Percentiles rank a stretch among this genome's conserved stretches.
These are phyloP conservation scores for Rugonectria rugulosa DNA, from an alignment of 2,329 filamentous ascomycete species.

Conservation along the genomic window DNA sequence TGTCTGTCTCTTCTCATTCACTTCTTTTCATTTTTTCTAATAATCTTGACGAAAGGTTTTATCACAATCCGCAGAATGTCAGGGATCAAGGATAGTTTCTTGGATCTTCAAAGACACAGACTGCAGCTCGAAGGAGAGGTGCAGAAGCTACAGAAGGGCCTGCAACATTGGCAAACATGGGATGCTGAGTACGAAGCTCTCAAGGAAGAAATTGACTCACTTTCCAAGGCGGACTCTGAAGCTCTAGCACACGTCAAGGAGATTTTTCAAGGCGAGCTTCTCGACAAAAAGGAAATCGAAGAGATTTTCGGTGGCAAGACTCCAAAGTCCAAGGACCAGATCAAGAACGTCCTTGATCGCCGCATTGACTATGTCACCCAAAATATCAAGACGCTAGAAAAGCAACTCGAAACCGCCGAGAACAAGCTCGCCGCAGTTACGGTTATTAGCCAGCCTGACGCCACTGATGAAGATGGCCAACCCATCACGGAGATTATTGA, in stretches of 20 bases:
- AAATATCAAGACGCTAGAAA: slow-evolving; percentile 78
- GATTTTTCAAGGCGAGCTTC: slow-evolving; percentile 67
- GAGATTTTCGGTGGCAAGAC: slow-evolving; percentile 51
- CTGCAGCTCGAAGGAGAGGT: slow-evolving; percentile 79
- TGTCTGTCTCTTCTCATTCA: slow-evolving; percentile 18
- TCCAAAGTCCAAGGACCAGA: slow-evolving; percentile 46
- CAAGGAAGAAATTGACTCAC: slow-evolving; percentile 77
- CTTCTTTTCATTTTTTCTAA: slow-evolving; percentile 11
- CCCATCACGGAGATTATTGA: slow-evolving; percentile 92
- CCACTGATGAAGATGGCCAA: slow-evolving; percentile 71
- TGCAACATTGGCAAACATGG: slow-evolving; percentile 90
- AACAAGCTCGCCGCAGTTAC: slow-evolving; percentile 72
- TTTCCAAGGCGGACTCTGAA: slow-evolving; percentile 53
- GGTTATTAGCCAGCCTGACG: slow-evolving; percentile 66
- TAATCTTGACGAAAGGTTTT: background rate
- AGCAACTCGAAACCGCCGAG: slow-evolving; percentile 74
- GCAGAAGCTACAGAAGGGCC: slow-evolving; percentile 70
- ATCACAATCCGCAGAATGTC: slow-evolving; percentile 46
- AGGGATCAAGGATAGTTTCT: slow-evolving; percentile 58
- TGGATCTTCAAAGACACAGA: slow-evolving; percentile 78
- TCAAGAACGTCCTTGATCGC: slow-evolving; percentile 70
- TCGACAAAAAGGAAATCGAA: slow-evolving; percentile 64
- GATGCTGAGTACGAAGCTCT: slow-evolving; percentile 91
- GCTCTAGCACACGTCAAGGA: slow-evolving; percentile 66
- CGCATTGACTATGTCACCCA: slow-evolving; percentile 89